phyloP scores from a whole-genome alignment of 192 early-diverging fungal species.

The Umbelopsis ramanniana region DNA sequence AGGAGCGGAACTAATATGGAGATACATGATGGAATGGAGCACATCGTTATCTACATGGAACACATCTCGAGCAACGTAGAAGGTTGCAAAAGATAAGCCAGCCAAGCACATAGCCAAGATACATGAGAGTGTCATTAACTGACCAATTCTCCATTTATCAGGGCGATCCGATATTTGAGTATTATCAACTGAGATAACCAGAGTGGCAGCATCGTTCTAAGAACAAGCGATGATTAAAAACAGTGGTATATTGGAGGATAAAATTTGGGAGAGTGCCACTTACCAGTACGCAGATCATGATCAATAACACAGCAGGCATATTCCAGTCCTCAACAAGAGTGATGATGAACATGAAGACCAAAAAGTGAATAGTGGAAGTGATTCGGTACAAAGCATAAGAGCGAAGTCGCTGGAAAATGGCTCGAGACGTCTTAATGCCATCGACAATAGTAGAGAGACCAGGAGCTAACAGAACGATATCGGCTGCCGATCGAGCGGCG shows the following conservation, averaged over 20 bases:
- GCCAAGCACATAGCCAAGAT: slow-evolving; percentile 79
- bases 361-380: slow-evolving; percentile 93
- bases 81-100: slow-evolving; percentile 80
- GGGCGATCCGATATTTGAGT: slow-evolving; percentile 86
- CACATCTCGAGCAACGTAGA: slow-evolving; percentile 76
- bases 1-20: slow-evolving; percentile 81
- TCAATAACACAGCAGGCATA: slow-evolving; percentile 78
- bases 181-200: slow-evolving; percentile 94
- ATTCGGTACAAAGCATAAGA: slow-evolving; percentile 94
- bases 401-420: slow-evolving; percentile 96
- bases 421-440: slow-evolving; percentile 86
- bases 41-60: slow-evolving; percentile 59
- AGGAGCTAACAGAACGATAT: slow-evolving; percentile 91
- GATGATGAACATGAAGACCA: slow-evolving; percentile 95
- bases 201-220: slow-evolving; percentile 84
- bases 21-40: slow-evolving; percentile 91
- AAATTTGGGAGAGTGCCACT: background rate
- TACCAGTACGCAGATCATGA: slow-evolving; percentile 85
- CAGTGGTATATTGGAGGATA: background rate
- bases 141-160: slow-evolving; percentile 96
- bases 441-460: slow-evolving; percentile 94
- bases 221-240: background rate
- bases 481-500: slow-evolving; percentile 92
- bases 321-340: slow-evolving; percentile 81
- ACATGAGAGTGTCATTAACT: slow-evolving; percentile 81